Conservation (phyloP, 2,329 filamentous ascomycete species). For the Beauveria medogensis region DNA sequence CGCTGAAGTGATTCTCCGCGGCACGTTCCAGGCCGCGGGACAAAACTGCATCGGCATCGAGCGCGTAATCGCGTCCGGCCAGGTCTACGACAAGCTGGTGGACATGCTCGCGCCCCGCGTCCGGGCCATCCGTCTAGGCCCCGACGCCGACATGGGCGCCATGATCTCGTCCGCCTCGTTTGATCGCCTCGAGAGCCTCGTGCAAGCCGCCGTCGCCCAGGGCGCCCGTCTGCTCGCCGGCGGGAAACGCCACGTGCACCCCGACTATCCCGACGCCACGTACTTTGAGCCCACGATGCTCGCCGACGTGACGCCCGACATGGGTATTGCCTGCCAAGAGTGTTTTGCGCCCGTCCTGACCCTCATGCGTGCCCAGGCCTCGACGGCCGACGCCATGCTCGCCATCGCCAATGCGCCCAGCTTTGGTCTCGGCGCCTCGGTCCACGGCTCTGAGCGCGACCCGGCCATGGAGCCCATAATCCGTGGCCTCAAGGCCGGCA, state of each 20-base stretch:
- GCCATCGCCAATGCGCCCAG: conserved; percentile 72
- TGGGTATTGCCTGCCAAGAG: conserved; percentile 84
- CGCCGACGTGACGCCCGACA: conserved; percentile 75
- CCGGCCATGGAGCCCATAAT: conserved; percentile 58
- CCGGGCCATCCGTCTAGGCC: conserved; percentile 65
- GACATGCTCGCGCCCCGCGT: conserved; percentile 66
- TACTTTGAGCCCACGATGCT: conserved; percentile 91
- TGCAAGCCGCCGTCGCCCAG: conserved; percentile 65
- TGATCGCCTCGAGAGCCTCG: conserved; percentile 63
- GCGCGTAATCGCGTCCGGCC: conserved; percentile 73
- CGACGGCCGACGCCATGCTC: conserved; percentile 56
- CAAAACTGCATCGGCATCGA: conserved; percentile 99
- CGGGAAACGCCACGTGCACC: conserved; percentile 64
- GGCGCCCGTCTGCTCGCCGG: conserved; percentile 79
- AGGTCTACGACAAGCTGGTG: conserved; percentile 68
- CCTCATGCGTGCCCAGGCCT: conserved; percentile 64
- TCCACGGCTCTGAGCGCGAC: conserved; percentile 65
- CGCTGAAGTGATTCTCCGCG: conserved; percentile 76
- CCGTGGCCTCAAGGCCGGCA: conserved; percentile 65
- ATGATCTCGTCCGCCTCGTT: conserved; percentile 79
- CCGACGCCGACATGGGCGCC: conserved; percentile 74
- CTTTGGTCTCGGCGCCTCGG: conserved; percentile 81
- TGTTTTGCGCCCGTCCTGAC: conserved; percentile 90
- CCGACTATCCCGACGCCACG: conserved; percentile 67
- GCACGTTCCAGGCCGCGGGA: conserved; percentile 88